A percentile compares a stretch with the other conserved stretches of the same genome.
These are phyloP conservation scores for Umbilicus rupestris DNA, from an alignment of 164 flowering plant species.

Conservation along the genomic window DNA sequence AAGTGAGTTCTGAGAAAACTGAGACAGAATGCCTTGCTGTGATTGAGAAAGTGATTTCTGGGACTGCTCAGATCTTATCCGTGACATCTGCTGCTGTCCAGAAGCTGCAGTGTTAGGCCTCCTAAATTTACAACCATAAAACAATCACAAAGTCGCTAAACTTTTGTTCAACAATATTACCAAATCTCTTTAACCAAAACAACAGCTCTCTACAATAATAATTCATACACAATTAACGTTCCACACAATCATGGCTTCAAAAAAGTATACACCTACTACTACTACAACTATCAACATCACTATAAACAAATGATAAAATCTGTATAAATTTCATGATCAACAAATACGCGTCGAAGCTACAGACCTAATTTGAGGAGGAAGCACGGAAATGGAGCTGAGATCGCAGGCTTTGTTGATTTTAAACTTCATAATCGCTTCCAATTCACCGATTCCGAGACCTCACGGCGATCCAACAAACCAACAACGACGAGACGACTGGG, in stretches of 20 bases:
- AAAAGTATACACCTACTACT: too few species aligned
- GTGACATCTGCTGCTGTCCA: constrained; percentile 1
- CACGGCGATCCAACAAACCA: background rate
- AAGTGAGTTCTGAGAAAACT: constrained; percentile 72
- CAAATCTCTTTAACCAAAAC: too few species aligned
- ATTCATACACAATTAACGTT: too few species aligned
- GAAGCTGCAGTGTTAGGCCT: background rate
- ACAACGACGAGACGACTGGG: background rate
- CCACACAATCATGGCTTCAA: too few species aligned
- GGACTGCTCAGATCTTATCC: constrained; percentile 2
- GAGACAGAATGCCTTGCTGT: constrained; percentile 62
- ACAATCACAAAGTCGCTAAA: background rate
- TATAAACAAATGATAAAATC: too few species aligned
- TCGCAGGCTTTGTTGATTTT: constrained; percentile 82
- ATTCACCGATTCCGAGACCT: background rate
- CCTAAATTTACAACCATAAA: background rate
- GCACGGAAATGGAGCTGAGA: constrained; percentile 81
- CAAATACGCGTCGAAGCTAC: background rate
- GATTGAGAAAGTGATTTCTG: constrained; percentile 6
- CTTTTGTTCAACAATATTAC: too few species aligned
- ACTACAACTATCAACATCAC: too few species aligned
- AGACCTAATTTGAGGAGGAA: constrained; percentile 80
- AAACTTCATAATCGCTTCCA: constrained; percentile 35
- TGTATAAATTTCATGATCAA: too few species aligned
- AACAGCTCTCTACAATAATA: too few species aligned